Conservation (phyloP, 805 yeast genomes). For the Cyberlindnera samutprakarnensis region DNA sequence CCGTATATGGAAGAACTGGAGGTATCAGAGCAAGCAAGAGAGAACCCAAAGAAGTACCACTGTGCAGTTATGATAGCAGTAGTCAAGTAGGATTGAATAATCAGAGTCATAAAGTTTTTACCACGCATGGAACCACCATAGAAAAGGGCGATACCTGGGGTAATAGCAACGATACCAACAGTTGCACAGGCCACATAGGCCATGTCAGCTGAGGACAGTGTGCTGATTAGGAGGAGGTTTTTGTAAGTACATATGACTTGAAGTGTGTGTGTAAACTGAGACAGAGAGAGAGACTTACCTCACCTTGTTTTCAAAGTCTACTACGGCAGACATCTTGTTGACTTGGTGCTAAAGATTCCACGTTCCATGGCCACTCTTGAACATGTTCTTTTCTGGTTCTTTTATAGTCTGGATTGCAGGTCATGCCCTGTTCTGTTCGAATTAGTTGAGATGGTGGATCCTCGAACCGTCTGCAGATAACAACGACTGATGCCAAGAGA, state of each 20-base stretch:
- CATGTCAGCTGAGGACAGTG: constrained; percentile 38
- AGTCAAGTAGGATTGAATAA: constrained; percentile 68
- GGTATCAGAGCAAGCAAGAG: constrained; percentile 71
- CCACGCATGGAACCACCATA: constrained; percentile 61
- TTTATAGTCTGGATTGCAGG: too few relatives aligned
- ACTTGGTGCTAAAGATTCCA: not conserved
- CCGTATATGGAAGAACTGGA: constrained; percentile 74
- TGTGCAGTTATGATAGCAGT: constrained; percentile 70
- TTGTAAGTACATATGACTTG: too few relatives aligned
- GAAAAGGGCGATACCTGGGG: constrained; percentile 88
- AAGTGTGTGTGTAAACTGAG: too few relatives aligned
- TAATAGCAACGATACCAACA: constrained; percentile 59
- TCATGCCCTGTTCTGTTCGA: too few relatives aligned
- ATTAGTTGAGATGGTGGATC: too few relatives aligned
- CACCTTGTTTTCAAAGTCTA: not conserved
- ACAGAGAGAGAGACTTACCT: too few relatives aligned
- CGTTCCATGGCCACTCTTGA: too few relatives aligned
- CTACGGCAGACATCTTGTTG: not conserved
- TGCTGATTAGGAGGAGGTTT: too few relatives aligned
- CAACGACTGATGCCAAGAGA: too few relatives aligned
- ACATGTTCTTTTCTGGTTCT: too few relatives aligned
- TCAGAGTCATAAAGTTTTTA: constrained; percentile 74
- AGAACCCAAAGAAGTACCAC: constrained; percentile 97
- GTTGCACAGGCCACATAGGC: constrained; percentile 32
- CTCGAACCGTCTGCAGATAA: too few relatives aligned